Evolutionary conservation across 345 rosid species (phyloP).

Genomic region (Lenwebbia sp.): DNA sequence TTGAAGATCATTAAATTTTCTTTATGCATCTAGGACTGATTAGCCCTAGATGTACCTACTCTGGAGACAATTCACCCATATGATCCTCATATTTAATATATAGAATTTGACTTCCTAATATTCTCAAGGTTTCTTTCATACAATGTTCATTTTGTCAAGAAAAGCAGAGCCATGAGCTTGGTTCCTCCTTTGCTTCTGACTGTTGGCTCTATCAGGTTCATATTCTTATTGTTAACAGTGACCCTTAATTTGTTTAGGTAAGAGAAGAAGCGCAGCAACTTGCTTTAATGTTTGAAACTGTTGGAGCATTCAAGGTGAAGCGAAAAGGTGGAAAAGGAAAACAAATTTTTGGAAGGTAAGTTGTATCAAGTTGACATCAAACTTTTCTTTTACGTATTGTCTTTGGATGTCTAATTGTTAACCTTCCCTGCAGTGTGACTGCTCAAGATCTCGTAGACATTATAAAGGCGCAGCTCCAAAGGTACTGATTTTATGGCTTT

Average conservation of each 20-base stretch:
- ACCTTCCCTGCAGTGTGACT: conserved; percentile 55
- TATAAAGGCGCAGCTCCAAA: conserved; percentile 85
- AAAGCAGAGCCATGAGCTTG: neutral
- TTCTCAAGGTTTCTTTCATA: neutral
- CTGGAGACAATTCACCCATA: neutral
- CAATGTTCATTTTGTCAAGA: neutral
- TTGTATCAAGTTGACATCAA: conserved; percentile 1
- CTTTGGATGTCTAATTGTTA: neutral
- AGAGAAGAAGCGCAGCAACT: conserved; percentile 91
- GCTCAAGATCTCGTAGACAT: conserved; percentile 90
- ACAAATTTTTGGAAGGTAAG: conserved; percentile 82
- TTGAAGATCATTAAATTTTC: neutral
- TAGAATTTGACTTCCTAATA: neutral
- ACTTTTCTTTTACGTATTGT: neutral
- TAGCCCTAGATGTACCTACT: neutral
- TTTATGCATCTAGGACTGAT: neutral
- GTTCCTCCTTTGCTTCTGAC: neutral
- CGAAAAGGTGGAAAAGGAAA: conserved; percentile 93
- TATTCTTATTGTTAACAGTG: neutral
- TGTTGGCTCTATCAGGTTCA: neutral
- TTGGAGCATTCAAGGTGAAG: conserved; percentile 93
- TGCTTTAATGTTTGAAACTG: conserved; percentile 69
- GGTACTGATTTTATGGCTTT: conserved; percentile 24
- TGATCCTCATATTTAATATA: neutral
- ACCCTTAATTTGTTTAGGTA: conserved; percentile 30